Percentiles rank a stretch among this genome's conserved stretches.
phyloP scores from a whole-genome alignment of 2,329 filamentous ascomycete species.

The Penicillium sp. region DNA sequence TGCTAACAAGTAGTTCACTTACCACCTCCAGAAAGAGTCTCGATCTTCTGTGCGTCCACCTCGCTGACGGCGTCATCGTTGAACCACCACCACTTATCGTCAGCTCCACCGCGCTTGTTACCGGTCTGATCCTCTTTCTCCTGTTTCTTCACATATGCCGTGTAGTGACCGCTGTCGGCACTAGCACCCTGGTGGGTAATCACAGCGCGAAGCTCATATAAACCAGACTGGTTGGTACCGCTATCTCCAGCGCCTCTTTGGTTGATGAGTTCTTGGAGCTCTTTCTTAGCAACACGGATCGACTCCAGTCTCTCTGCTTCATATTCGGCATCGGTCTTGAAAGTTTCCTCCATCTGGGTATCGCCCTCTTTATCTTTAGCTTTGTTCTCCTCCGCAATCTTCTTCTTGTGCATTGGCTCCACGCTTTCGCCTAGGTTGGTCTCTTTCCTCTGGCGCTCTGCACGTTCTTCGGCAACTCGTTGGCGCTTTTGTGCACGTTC shows the following conservation, averaged over 20 bases:
- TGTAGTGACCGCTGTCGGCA: constrained; percentile 97
- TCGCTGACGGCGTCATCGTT: constrained; percentile 97
- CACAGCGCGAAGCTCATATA: constrained; percentile 91
- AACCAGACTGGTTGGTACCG: constrained; percentile 84
- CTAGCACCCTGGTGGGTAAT: constrained; percentile 96
- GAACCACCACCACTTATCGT: constrained; percentile 99
- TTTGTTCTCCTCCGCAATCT: constrained; percentile 50
- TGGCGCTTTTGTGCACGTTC: constrained; percentile 89
- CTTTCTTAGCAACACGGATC: constrained; percentile 78
- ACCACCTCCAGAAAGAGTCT: constrained; percentile 83
- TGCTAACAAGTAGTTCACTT: constrained; percentile 36
- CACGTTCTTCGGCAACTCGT: constrained; percentile 62
- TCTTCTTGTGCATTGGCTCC: constrained; percentile 49
- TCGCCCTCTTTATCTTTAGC: constrained; percentile 60
- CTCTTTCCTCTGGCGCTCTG: constrained; percentile 49
- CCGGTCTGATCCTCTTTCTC: constrained; percentile 62
- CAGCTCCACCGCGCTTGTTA: constrained; percentile 64
- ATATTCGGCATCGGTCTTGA: constrained; percentile 90
- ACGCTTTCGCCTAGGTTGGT: constrained; percentile 29
- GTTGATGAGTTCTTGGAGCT: constrained; percentile 73
- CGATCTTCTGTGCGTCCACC: constrained; percentile 86
- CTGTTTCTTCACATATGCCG: constrained; percentile 93
- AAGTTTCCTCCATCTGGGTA: constrained; percentile 67
- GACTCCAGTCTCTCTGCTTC: constrained; percentile 77
- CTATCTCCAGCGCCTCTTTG: constrained; percentile 70